phyloP scores from a whole-genome alignment of 2,329 filamentous ascomycete species.

The Diplocarpon mali region DNA sequence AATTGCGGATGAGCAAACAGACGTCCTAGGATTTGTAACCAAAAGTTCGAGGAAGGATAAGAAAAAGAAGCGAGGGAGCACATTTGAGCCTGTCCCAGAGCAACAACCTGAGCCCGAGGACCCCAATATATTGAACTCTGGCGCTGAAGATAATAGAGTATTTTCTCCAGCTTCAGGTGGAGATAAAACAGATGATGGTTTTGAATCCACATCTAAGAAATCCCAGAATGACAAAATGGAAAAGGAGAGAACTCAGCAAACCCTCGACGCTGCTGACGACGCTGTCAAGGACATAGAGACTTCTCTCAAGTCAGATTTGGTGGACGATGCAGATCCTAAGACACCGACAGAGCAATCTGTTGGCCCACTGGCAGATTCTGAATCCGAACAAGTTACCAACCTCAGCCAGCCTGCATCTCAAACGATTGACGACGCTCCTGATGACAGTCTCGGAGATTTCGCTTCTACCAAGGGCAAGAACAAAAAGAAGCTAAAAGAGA shows the following conservation, averaged over 20 bases:
- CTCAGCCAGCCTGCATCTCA: not conserved
- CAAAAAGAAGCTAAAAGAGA: slow-evolving; percentile 7
- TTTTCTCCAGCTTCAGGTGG: not conserved
- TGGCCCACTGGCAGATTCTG: too few species aligned
- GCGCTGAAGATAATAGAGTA: not conserved
- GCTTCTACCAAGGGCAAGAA: slow-evolving; percentile 6
- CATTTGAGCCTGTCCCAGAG: not conserved
- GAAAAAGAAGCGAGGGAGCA: slow-evolving; percentile 12
- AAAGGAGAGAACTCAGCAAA: not conserved
- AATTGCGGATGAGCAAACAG: not conserved
- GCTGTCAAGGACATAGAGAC: not conserved
- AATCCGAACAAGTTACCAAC: not conserved
- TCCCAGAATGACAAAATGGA: slow-evolving; percentile 3
- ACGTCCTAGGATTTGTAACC: not conserved
- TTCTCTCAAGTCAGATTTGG: not conserved
- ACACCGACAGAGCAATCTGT: not conserved
- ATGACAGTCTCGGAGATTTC: slow-evolving; percentile 6
- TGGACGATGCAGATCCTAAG: not conserved
- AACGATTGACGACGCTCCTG: not conserved
- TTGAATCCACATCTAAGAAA: not conserved
- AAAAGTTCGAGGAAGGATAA: slow-evolving; percentile 8
- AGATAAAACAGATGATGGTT: not conserved
- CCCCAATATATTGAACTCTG: not conserved
- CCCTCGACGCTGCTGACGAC: not conserved
- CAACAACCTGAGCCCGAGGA: not conserved